Percentiles rank a stretch among this genome's conserved stretches.
Conservation (phyloP, 164 flowering plant species). For the Santalum album region DNA sequence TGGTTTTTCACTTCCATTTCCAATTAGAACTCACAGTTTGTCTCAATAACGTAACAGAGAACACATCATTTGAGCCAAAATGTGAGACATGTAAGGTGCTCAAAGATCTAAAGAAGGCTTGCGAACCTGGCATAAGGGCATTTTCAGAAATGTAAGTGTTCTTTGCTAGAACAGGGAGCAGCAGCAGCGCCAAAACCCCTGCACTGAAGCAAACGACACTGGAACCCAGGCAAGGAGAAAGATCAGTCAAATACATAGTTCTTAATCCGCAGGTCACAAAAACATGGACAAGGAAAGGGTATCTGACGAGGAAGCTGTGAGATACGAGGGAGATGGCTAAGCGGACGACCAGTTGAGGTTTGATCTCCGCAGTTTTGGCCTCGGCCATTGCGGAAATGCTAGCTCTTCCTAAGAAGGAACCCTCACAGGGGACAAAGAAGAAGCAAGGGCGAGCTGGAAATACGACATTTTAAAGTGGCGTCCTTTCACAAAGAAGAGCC, state of each 20-base stretch:
- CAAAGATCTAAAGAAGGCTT: too few species aligned
- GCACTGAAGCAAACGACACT: slow-evolving; percentile 65
- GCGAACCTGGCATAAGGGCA: slow-evolving; percentile 97
- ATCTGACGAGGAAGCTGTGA: slow-evolving; percentile 74
- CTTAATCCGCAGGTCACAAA: too few species aligned
- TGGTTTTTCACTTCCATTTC: too few species aligned
- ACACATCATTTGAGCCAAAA: too few species aligned
- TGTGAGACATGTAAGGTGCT: too few species aligned
- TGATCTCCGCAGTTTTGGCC: slow-evolving; percentile 18
- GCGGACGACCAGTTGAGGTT: slow-evolving; percentile 64
- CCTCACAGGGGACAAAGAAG: too few species aligned
- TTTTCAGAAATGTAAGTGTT: slow-evolving; percentile 92
- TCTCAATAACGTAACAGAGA: too few species aligned
- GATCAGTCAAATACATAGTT: background rate
- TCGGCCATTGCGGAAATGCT: slow-evolving; percentile 20
- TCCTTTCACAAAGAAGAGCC: too few species aligned
- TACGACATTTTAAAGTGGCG: too few species aligned
- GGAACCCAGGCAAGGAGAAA: slow-evolving; percentile 8
- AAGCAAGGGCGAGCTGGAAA: too few species aligned
- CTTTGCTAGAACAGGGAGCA: slow-evolving; percentile 80
- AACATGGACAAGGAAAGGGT: background rate
- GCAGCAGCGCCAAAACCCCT: slow-evolving; percentile 61
- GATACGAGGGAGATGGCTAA: slow-evolving; percentile 62
- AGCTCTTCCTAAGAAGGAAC: too few species aligned
- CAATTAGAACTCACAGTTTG: too few species aligned